Percentiles rank a stretch among this genome's conserved stretches.
Evolutionary conservation across 345 rosid genomes (phyloP).

Genomic region (Boechera divaricarpa): DNA sequence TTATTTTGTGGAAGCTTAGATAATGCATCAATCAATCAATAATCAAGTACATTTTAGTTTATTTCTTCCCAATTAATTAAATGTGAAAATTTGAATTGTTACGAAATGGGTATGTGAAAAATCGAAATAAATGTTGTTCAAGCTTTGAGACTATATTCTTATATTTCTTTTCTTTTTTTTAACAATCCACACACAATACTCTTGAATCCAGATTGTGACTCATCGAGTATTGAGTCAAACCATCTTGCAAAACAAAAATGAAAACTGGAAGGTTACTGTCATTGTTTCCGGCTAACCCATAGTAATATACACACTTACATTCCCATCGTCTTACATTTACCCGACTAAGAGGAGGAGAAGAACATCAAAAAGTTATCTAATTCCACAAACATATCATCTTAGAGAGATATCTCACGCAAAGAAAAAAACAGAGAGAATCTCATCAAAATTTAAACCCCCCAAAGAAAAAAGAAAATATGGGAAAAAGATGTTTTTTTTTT

Average conservation of each 20-base stretch:
- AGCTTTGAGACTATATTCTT: neutral
- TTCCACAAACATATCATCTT: constrained; percentile 2
- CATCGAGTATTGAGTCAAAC: no score
- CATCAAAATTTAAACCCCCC: neutral
- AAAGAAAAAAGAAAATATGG: neutral
- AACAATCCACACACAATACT: no score
- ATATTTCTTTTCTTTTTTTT: neutral
- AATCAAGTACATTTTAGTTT: no score
- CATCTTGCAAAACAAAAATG: neutral
- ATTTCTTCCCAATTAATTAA: no score
- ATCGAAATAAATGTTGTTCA: neutral
- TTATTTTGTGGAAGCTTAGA: no score
- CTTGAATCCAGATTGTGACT: no score
- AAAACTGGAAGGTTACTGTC: constrained; percentile 5
- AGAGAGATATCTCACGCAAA: constrained; percentile 36
- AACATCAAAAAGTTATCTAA: constrained; percentile 18
- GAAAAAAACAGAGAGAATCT: constrained; percentile 28
- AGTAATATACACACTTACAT: constrained; percentile 20
- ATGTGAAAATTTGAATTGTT: neutral
- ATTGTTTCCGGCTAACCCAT: neutral
- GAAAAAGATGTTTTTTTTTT: neutral
- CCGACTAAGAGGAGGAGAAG: neutral
- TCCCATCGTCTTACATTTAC: neutral
- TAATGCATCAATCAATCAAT: no score
- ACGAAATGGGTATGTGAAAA: neutral